Evolutionary conservation across 768 basidiomycete genomes (phyloP).

Genomic region (Chalciporus pseudorubinellus): DNA sequence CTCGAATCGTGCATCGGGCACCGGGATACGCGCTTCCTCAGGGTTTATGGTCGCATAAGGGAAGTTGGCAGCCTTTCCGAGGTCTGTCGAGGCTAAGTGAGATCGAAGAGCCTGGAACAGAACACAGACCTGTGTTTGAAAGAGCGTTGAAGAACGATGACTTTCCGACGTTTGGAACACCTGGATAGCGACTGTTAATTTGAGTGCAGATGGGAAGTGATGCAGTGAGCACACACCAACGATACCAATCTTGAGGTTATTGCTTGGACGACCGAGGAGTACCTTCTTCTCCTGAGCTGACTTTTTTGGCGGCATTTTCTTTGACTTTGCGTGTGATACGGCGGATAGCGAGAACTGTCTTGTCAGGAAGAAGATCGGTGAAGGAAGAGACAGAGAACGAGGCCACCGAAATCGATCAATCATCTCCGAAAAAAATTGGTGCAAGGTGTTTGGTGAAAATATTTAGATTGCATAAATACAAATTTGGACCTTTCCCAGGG

Average conservation of each 20-base stretch:
- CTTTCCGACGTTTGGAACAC: slow-evolving; percentile 96
- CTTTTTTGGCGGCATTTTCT: slow-evolving; percentile 92
- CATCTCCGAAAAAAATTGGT: slow-evolving; percentile 20
- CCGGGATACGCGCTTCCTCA: slow-evolving; percentile 93
- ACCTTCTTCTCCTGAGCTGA: slow-evolving; percentile 75
- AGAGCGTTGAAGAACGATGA: slow-evolving; percentile 99
- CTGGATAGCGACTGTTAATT: slow-evolving; percentile 36
- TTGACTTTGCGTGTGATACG: slow-evolving; percentile 41
- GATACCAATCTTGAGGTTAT: slow-evolving; percentile 98
- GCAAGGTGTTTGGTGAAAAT: neutral
- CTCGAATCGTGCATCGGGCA: slow-evolving; percentile 91
- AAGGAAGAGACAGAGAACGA: slow-evolving; percentile 16
- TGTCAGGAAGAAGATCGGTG: slow-evolving; percentile 13
- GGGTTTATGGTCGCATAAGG: slow-evolving; percentile 95
- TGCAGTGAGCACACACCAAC: slow-evolving; percentile 72
- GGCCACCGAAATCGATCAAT: slow-evolving; percentile 30
- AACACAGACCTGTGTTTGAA: slow-evolving; percentile 75
- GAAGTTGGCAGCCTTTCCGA: slow-evolving; percentile 96
- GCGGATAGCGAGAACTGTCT: slow-evolving; percentile 39
- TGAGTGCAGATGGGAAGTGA: neutral
- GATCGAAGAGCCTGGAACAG: neutral
- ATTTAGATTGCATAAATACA: neutral
- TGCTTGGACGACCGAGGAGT: slow-evolving; percentile 86
- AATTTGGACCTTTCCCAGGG: slow-evolving; percentile 1
- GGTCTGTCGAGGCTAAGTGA: slow-evolving; percentile 45